Percentiles rank a stretch among this genome's conserved stretches.
Conservation (phyloP, 2,329 filamentous ascomycete genomes). For the Verticillium klebahnii region DNA sequence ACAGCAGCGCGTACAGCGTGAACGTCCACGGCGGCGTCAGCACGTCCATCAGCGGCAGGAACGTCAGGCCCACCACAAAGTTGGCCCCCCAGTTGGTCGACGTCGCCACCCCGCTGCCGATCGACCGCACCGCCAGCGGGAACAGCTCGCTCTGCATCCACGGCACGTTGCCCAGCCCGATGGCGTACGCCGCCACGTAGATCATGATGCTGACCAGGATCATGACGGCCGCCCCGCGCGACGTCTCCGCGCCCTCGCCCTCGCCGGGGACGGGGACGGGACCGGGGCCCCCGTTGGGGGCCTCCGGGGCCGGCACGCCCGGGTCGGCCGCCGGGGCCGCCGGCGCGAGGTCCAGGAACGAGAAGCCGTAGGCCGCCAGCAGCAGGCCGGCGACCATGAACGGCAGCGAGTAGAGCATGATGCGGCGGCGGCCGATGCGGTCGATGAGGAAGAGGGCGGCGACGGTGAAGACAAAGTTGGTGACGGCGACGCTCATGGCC, state of each 20-base stretch:
- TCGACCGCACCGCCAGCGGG: constrained; percentile 66
- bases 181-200: constrained; percentile 81
- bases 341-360: constrained; percentile 47
- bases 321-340: constrained; percentile 2
- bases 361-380: constrained; percentile 69
- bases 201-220: constrained; percentile 74
- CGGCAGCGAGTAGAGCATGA: constrained; percentile 78
- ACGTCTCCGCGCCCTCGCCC: constrained; percentile 7
- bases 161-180: constrained; percentile 86
- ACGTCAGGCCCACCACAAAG: constrained; percentile 79
- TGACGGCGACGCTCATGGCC: constrained; percentile 73
- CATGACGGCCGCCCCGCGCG: constrained; percentile 37
- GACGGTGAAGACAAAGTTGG: constrained; percentile 78
- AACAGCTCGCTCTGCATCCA: constrained; percentile 97
- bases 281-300: constrained; percentile 7
- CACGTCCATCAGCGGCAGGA: constrained; percentile 79
- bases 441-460: constrained; percentile 74
- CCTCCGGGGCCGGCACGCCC: neutral
- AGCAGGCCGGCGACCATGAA: constrained; percentile 75
- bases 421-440: constrained; percentile 70
- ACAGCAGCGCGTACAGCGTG: constrained; percentile 70
- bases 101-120: constrained; percentile 70
- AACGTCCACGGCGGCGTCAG: constrained; percentile 76
- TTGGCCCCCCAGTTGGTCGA: constrained; percentile 86
- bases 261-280: constrained; percentile 11